phyloP scores from a whole-genome alignment of 2,329 filamentous ascomycete species.

The Cercospora sp. region DNA sequence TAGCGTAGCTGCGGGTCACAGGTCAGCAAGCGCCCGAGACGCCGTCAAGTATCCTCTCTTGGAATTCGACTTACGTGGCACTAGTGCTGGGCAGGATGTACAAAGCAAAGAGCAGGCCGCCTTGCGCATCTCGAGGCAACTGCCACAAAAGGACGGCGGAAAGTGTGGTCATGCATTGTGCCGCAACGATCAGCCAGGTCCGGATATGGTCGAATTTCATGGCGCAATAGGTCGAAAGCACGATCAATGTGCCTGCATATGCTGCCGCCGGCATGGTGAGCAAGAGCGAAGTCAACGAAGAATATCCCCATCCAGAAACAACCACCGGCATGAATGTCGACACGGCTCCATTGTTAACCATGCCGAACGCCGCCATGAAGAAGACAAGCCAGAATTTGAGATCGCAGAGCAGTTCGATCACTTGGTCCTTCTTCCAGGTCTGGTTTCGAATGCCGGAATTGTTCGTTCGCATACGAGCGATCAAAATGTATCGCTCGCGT shows the following conservation, averaged over 20 bases:
- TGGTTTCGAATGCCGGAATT: constrained; percentile 43
- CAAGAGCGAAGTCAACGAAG: constrained; percentile 12
- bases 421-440: constrained; percentile 47
- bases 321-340: constrained; percentile 41
- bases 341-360: constrained; percentile 44
- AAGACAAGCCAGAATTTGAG: constrained; percentile 47
- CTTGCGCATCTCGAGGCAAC: constrained; percentile 8
- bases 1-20: neutral
- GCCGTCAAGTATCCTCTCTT: neutral
- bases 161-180: constrained; percentile 15
- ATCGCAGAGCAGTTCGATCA: constrained; percentile 40
- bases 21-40: neutral
- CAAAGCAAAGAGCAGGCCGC: constrained; percentile 17
- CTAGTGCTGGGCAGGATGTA: constrained; percentile 17
- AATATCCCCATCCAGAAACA: constrained; percentile 37
- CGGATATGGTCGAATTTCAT: constrained; percentile 18
- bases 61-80: constrained; percentile 1
- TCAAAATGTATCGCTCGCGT: constrained; percentile 33
- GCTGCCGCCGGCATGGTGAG: constrained; percentile 18
- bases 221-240: constrained; percentile 13
- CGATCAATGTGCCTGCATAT: constrained; percentile 18
- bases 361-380: constrained; percentile 51
- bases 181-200: constrained; percentile 17
- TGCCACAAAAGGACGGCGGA: constrained; percentile 15
- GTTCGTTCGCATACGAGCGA: constrained; percentile 34